Conservation (phyloP, 768 basidiomycete genomes). For the Leccinum variicolor region DNA sequence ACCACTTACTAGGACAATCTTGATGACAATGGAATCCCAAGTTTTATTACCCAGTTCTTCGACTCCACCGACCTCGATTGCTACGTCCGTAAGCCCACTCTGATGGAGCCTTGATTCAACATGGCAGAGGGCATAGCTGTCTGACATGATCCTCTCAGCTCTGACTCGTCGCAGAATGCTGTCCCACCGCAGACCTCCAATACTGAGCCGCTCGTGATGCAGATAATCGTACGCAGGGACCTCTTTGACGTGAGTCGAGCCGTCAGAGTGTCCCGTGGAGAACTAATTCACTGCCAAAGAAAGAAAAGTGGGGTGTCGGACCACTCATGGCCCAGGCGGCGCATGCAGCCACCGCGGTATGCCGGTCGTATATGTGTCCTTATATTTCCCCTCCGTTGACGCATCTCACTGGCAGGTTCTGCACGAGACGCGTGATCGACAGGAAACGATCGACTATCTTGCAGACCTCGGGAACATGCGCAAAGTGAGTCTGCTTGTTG, state of each 20-base stretch:
- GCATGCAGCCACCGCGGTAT: constrained; percentile 42
- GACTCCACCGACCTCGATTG: neutral
- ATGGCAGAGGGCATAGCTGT: neutral
- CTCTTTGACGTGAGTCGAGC: constrained; percentile 36
- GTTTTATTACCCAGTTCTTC: neutral
- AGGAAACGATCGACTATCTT: constrained; percentile 38
- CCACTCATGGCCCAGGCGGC: constrained; percentile 45
- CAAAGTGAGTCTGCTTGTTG: constrained; percentile 29
- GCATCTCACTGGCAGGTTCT: constrained; percentile 29
- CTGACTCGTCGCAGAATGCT: neutral
- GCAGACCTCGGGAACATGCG: constrained; percentile 39
- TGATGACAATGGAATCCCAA: neutral
- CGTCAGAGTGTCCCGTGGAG: neutral
- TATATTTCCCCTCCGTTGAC: neutral
- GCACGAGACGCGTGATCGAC: constrained; percentile 36
- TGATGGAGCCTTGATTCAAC: neutral
- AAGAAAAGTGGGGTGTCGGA: constrained; percentile 42
- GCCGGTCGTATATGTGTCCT: neutral
- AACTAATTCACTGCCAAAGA: constrained; percentile 21
- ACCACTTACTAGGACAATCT: neutral
- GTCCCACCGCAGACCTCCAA: neutral
- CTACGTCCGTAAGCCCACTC: neutral
- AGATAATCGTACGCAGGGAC: constrained; percentile 42
- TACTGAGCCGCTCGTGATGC: constrained; percentile 37
- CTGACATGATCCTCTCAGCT: neutral